Base-by-base conservation (phyloP, 2,329 filamentous ascomycete genomes). In the Thyridium curvatum region DNA sequence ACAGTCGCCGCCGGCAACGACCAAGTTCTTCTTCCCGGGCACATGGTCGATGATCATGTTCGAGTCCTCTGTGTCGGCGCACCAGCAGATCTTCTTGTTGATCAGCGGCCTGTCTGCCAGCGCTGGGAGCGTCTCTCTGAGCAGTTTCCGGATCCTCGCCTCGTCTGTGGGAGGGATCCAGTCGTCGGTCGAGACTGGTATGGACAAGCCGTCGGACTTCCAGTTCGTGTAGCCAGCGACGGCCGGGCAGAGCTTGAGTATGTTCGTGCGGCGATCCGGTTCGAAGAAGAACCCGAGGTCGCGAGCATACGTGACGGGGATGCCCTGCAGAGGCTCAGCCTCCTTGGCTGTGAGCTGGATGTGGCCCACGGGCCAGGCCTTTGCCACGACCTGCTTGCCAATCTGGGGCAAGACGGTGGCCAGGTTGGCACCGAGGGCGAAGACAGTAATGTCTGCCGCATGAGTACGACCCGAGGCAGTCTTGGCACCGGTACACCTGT, bases 271-370 rank as follows among this genome's bases (percentile, higher is more conserved):
- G 0, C 66, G 70, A 45, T 82, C 78, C 0, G 79, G 77, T 53
- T 82, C 79, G 41, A 82, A 82, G 57, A 79, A 77, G 61, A 82
- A 82, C 0, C 77, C 77, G 0, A 82, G 58, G 43, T 82, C 78
- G 2, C 78, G 68, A 2, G 72, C 71, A 38, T 80, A 78, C 1
- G 72, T 77, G 1, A 80, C 73, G 0, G 79, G 78, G 10, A 82
- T 75, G 3, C 73, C 72, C 2, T 70, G 66, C 1, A 83, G 66
- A 5, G 57, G 58, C 3, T 68, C 64, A 0, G 71, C 67, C 52
- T 83, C 78, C 1, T 67, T 65, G 6, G 71, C 63, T 0, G 66
- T 77, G 2, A 82, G 64, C 35, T 72, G 69, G 2, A 82, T 61
- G 48, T 82, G 78, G 0, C 72, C 77, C 2, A 83, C 69, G 0